phyloP scores from a whole-genome alignment of 768 basidiomycete species.

The Tulasnella sp. region DNA sequence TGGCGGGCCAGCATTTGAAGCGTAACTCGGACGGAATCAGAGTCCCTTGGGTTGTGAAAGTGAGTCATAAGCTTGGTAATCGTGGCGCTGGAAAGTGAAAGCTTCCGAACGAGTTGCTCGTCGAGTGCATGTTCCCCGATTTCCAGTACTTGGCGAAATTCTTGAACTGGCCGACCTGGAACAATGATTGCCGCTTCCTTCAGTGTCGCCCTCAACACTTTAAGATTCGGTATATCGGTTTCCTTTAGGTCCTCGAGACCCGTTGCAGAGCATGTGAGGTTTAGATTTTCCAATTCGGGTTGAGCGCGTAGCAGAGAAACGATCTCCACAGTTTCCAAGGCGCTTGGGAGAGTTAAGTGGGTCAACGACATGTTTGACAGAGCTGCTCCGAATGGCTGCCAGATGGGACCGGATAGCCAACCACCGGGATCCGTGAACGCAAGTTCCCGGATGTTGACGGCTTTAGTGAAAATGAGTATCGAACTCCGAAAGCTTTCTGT shows the following conservation, averaged over 20 bases:
- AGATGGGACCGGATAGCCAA: not conserved
- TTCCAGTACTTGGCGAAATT: not conserved
- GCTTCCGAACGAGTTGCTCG: not conserved
- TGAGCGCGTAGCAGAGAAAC: not conserved
- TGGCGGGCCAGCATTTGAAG: not conserved
- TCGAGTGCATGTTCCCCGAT: not conserved
- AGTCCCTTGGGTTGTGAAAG: too few species aligned
- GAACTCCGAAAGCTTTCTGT: not conserved
- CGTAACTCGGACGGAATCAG: not conserved
- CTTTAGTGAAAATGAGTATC: not conserved
- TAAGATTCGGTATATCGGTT: not conserved
- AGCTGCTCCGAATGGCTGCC: not conserved
- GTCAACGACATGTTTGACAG: not conserved
- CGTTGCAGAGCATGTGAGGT: not conserved
- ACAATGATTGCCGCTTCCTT: not conserved
- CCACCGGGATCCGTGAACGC: not conserved
- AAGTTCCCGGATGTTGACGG: not conserved
- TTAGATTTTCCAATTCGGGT: not conserved
- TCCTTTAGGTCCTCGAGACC: not conserved
- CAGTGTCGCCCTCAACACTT: not conserved
- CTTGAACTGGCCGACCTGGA: not conserved
- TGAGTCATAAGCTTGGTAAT: not conserved
- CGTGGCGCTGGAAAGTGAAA: not conserved
- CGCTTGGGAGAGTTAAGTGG: not conserved
- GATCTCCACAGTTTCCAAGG: not conserved